Conservation (phyloP, 2,329 filamentous ascomycete genomes). For the Neonectria faginata region DNA sequence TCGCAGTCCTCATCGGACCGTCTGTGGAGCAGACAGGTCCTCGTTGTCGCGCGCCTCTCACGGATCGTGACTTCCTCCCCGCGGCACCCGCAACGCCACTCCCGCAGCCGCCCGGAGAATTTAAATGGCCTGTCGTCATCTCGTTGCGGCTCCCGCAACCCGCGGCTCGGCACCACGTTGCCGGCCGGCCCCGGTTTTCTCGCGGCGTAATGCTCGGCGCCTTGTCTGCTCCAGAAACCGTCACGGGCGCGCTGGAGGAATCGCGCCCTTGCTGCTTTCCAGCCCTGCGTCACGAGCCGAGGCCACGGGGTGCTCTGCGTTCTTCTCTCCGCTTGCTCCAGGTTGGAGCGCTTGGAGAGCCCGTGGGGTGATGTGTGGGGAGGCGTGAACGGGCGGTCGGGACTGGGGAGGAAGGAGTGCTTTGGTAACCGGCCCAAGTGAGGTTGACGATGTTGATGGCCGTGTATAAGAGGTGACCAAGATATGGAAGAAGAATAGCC, state of each 20-base stretch:
- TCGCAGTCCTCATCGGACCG: slow-evolving; percentile 11
- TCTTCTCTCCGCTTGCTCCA: slow-evolving; percentile 16
- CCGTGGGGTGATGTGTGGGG: slow-evolving; percentile 23
- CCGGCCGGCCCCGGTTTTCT: background rate
- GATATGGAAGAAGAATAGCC: background rate
- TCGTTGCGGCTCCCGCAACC: background rate
- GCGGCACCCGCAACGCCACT: background rate
- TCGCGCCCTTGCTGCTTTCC: background rate
- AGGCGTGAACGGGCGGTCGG: background rate
- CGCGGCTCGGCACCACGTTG: background rate
- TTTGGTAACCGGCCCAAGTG: background rate
- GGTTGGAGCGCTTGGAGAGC: slow-evolving; percentile 18
- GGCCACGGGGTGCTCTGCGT: slow-evolving; percentile 10
- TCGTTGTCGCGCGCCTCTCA: background rate
- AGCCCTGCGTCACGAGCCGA: slow-evolving; percentile 8
- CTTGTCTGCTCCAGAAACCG: background rate
- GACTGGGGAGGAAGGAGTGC: background rate
- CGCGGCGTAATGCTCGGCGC: background rate
- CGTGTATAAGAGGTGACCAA: background rate
- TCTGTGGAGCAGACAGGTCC: slow-evolving; percentile 7
- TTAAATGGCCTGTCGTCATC: background rate
- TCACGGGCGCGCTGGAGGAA: background rate
- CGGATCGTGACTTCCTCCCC: background rate
- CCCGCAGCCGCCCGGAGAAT: background rate
- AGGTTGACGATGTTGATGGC: background rate